Evolutionary conservation across 441 rosid species (phyloP), one percentile per base, ranked within the genome.

Genomic region (Populus hybrid): DNA sequence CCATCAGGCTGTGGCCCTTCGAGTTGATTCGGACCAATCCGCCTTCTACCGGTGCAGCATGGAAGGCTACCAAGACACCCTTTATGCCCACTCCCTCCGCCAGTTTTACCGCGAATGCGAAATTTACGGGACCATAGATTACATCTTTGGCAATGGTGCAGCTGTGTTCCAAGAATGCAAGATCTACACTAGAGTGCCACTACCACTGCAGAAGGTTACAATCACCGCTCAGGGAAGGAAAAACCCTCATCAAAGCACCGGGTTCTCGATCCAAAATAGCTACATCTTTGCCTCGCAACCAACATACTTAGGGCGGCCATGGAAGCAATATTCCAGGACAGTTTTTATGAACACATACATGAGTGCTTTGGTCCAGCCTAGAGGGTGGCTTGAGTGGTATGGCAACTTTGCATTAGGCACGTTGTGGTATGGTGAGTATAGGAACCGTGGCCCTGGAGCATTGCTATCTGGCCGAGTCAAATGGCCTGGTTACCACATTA

Each of bases 101-200:
- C 99, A 91, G 72, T 93, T 92, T 74, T 93, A 91, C 71, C 83
- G 92, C 14, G 93, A 92, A 40, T 92, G 99, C 8, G 90, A 92
- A 20, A 84, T 95, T 1, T 90, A 91, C 24, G 98, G 98, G 14
- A 95, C 97, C 0, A 85, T 93, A 18, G 99, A 95, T 76, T 95
- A 88, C 91, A 95, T 93, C 40, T 95, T 93, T 20, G 98, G 98
- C 7, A 93, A 93, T 30, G 98, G 93, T 1, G 97, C 98, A 0
- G 97, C 86, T 1, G 93, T 92, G 20, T 83, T 95, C 42, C 98
- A 90, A 34, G 85, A 90, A 35, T 95, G 97, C 83, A 93, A 88
- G 73, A 42, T 95, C 3, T 87, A 84, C 80, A 91, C 95, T 3
- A 85, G 94, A 63, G 87, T 85, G 23, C 94, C 98, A 2, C 28